Evolutionary conservation across 805 yeast genomes (phyloP), one percentile per base, ranked within the genome.

Genomic region (Lipomyces yamadae): DNA sequence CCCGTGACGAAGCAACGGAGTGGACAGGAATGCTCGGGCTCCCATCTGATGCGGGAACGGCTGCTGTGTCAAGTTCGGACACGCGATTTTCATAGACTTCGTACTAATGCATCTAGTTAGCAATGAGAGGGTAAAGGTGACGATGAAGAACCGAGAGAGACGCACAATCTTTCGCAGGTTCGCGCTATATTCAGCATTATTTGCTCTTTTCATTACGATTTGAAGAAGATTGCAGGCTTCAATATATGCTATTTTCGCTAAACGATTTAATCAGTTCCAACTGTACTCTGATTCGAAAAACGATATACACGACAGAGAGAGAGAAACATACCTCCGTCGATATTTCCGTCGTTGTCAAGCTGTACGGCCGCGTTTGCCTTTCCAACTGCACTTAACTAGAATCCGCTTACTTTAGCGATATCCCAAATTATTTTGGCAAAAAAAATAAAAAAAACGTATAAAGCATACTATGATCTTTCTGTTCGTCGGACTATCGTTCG

Each of bases 191-290:
- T 37, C 39, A 0, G 56, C n/a, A 3, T 35, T 53, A 11, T 35
- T 8, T 34, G 60, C 24, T 5, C 54, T 56, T 6, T 56, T 64
- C 15, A 66, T 32, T 4, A 34, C 62, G 13, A 52, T 15, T 30
- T 52, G 55, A 13, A 66, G 53, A 8, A 59, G 56, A 11, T 29
- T 52, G 55, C 66, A 66, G 29, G 69, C 66, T 34, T 62, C 61
- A n/a, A 66, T 62, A 42, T 66, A 66, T 11, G 65, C 30, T 29
- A 34, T 32, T 7, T 60, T 57, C 10, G 69, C 69, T 61, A 33
- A 18, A 10, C 15, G 35, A 5, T 4, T 52, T 52, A 52, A 34
- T 52, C 34, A 11, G 24, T 24, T 24, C 24, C 24, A 24, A 24
- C 24, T 24, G 24, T 24, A 24, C 24, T 24, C 24, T 24, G 24